Evolutionary conservation across 2,329 filamentous ascomycete species (phyloP).

Genomic region (Fusarium transvaalense): DNA sequence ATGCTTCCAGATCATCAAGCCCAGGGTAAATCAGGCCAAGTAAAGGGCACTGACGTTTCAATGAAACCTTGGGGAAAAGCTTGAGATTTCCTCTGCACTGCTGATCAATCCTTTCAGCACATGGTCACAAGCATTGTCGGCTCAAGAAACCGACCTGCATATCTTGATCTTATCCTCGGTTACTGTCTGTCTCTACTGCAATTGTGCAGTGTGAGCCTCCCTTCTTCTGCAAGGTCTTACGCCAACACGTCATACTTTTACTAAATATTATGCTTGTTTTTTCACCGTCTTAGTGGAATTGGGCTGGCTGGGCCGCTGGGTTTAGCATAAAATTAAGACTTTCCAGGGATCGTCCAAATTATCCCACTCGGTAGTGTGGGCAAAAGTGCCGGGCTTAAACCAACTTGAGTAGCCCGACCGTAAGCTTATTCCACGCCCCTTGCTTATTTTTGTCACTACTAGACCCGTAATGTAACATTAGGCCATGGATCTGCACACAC

Average conservation of each 20-base stretch:
- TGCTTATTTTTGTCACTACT: not conserved
- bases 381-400: not conserved
- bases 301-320: not conserved
- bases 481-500: not conserved
- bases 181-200: too few species aligned
- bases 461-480: not conserved
- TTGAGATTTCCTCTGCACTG: not conserved
- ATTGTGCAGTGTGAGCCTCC: not conserved
- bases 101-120: not conserved
- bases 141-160: not conserved
- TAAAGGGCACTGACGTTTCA: not conserved
- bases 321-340: slow-evolving; percentile 1
- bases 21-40: not conserved
- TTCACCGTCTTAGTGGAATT: not conserved
- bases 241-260: slow-evolving; percentile 1
- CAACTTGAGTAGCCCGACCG: not conserved
- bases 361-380: not conserved
- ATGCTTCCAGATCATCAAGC: not conserved
- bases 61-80: not conserved
- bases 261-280: slow-evolving; percentile 10
- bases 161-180: not conserved
- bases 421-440: not conserved
- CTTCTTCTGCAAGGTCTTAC: not conserved
- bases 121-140: slow-evolving; percentile 1
- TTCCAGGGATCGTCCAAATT: slow-evolving; percentile 1